Evolutionary conservation across 305 asterid genomes (phyloP), one percentile per base, ranked within the genome.

Genomic region (Fraxinus sp.): DNA sequence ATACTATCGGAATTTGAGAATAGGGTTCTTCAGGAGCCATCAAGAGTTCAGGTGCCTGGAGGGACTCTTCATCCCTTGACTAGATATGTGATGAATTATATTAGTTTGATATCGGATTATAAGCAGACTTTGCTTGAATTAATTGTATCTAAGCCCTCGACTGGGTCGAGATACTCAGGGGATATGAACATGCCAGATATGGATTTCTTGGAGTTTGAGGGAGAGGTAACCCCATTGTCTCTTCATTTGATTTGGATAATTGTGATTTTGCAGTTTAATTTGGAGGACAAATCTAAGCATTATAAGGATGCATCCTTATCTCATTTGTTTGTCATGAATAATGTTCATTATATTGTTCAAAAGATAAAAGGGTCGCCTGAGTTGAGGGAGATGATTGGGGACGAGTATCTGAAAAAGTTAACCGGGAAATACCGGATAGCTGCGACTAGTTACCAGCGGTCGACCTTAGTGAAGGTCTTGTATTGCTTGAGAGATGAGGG

Each of bases 401-500:
- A 93, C 78, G 82, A 86, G 59, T 92, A 91, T 84, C 81, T 93
- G 89, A 90, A 73, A 80, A 93, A 81, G 85, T 80, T 92, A 62
- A 89, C 89, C 0, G 91, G 92, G 78, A 92, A 89, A 78, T 85
- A 87, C 35, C 84, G 92, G 70, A 74, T 80, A 66, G 90, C 93
- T 9, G 97, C 97, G 0, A 91, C 91, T 24, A 87, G 71, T 73
- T 94, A 92, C 79, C 91, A 92, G 75, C 83, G 97, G 62, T 79
- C 97, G 2, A 90, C 97, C 8, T 92, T 96, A 95, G 91, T 90
- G 80, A 86, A 86, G 66, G 95, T 90, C n/a, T 82, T 94, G 88
- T 78, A 92, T 76, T 93, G 94, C 87, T 89, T 94, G 89, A 91
- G 95, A 79, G 92, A 91, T 39, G 98, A 93, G 79, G 97, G 97